Percentiles rank a stretch among this genome's conserved stretches.
These are phyloP conservation scores for Hymenoscyphus salicellus DNA, from an alignment of 2,329 filamentous ascomycete species.

Conservation along the genomic window DNA sequence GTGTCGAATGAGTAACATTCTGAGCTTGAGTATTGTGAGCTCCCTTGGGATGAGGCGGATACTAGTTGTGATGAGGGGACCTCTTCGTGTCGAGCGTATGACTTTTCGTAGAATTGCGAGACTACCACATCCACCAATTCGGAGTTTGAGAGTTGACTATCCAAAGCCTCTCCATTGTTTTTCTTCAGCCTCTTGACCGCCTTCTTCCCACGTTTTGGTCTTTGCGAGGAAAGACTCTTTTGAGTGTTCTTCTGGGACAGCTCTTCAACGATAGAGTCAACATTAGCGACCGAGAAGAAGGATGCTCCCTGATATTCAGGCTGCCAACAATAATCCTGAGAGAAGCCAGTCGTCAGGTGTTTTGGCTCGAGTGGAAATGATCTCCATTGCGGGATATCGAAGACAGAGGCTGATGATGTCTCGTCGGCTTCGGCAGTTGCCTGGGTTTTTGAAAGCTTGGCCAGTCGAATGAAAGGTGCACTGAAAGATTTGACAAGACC, in stretches of 20 bases:
- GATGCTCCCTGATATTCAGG: constrained; percentile 37
- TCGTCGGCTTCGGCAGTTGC: neutral
- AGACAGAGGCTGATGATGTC: neutral
- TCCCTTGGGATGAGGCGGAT: constrained; percentile 26
- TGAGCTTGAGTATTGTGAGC: constrained; percentile 29
- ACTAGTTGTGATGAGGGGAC: constrained; percentile 59
- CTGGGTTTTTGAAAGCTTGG: constrained; percentile 27
- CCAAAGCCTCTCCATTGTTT: neutral
- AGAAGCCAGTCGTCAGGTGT: constrained; percentile 49
- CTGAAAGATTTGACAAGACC: constrained; percentile 49
- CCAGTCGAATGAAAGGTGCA: constrained; percentile 41
- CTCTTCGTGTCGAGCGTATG: constrained; percentile 67
- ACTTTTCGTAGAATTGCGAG: constrained; percentile 74
- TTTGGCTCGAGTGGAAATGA: constrained; percentile 48
- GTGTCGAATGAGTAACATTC: constrained; percentile 36
- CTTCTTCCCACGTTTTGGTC: neutral
- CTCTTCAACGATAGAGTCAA: constrained; percentile 33
- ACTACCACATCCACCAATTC: constrained; percentile 39
- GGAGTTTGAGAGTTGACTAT: constrained; percentile 14
- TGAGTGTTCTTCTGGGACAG: constrained; percentile 15
- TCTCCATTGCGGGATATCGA: constrained; percentile 44
- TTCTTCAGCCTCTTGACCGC: neutral
- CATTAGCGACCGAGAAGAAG: constrained; percentile 49
- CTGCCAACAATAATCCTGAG: constrained; percentile 45
- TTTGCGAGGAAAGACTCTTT: neutral